phyloP scores from a whole-genome alignment of 495 filamentous ascomycete species.

The Barbatosphaeria neglecta region DNA sequence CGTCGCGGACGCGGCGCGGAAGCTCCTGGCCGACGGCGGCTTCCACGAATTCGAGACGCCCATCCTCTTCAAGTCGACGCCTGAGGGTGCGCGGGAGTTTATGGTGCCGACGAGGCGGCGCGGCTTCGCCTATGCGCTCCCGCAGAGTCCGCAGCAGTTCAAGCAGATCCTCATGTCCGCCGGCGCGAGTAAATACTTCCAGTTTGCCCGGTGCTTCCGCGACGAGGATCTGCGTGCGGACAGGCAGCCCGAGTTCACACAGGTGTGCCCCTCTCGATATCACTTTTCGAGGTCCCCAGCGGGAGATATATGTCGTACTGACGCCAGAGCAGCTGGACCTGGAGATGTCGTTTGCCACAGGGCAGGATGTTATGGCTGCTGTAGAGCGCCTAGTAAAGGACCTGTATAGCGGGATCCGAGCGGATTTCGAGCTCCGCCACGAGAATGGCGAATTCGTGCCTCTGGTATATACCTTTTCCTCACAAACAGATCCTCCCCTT shows the following conservation, averaged over 20 bases:
- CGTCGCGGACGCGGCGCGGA: conserved; percentile 39
- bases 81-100: conserved; percentile 91
- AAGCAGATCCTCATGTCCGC: conserved; percentile 97
- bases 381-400: conserved; percentile 54
- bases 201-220: conserved; percentile 89
- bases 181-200: conserved; percentile 71
- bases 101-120: conserved; percentile 71
- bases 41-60: conserved; percentile 88
- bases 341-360: conserved; percentile 75
- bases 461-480: neutral
- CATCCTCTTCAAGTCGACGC: conserved; percentile 91
- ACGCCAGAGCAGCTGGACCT: conserved; percentile 57
- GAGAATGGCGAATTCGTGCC: conserved; percentile 14
- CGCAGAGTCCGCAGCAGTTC: conserved; percentile 95
- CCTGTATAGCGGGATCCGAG: conserved; percentile 41
- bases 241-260: conserved; percentile 93
- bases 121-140: conserved; percentile 76
- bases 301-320: conserved; percentile 2
- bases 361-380: conserved; percentile 58
- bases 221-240: conserved; percentile 92
- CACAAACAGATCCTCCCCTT: no score
- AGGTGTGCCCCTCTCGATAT: conserved; percentile 37
- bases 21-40: conserved; percentile 34
- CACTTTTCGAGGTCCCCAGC: neutral
- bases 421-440: conserved; percentile 13